Evolutionary conservation across 139 green algal species (phyloP), one percentile per base, ranked within the genome.

Genomic region (Chlorella ohadii): DNA sequence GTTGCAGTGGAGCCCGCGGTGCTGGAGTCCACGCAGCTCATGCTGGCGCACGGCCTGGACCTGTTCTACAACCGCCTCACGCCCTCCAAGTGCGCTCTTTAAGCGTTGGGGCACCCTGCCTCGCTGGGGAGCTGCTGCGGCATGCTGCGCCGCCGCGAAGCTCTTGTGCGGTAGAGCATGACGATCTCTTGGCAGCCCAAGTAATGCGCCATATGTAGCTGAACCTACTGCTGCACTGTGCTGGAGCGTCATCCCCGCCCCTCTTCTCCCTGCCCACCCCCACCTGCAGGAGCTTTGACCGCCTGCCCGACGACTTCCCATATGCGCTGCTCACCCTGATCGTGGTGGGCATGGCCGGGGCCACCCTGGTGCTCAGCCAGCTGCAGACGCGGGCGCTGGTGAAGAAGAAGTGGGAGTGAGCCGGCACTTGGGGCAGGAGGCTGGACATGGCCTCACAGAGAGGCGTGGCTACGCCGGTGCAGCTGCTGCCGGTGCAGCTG

Each of bases 281-380:
- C 31, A 38, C 20, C n/a, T n/a, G 55, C 65, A 72, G 41, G 65
- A 90, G 80, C 44, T 99, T 98, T 76, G 96, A 99, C 87, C 90
- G 91, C 38, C 85, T 99, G 27, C 89, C 93, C 19, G 95, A 98
- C 68, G 96, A 99, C 84, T 99, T 99, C 87, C 95, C 90, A 17
- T 98, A 96, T 78, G 93, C 89, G 0, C 87, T 99, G 72, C 91
- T 99, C 78, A 78, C 98, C 22, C 67, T 94, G 11, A 95, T 95
- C 3, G 82, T 98, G 34, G 31, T 92, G 19, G 90, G 41, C 13
- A 84, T 98, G 73, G 22, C 86, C 0, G 78, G 84, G 0, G 94
- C 87, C 23, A 85, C 92, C 0, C 74, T 90, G 17, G 86, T 92
- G 27, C 86, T 94, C 55, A 72, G 84, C 19, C 72, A 75, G 34